These are phyloP conservation scores for Pseudomonodictys pantanalensis DNA, from an alignment of 495 filamentous ascomycete species.

Conservation along the genomic window DNA sequence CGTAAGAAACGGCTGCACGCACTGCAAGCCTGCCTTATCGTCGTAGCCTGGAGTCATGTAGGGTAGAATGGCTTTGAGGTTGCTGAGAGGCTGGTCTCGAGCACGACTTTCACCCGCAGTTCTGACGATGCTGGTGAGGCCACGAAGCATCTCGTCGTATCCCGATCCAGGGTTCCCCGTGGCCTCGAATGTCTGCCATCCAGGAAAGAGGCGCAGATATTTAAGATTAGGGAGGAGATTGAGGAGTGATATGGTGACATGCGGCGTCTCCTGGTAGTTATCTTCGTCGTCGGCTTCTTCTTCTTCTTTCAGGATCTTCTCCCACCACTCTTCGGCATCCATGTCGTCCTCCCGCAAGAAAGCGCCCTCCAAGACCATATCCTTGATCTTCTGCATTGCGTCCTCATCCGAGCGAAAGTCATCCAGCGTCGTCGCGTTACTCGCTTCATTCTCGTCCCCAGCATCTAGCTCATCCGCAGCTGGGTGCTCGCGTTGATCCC, in stretches of 20 bases:
- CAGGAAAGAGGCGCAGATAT: background rate
- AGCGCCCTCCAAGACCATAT: background rate
- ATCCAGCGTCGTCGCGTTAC: background rate
- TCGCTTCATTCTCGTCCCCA: background rate
- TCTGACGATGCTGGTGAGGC: background rate
- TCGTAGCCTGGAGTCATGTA: constrained; percentile 12
- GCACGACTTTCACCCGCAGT: background rate
- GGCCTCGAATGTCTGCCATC: background rate
- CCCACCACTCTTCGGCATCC: constrained; percentile 8
- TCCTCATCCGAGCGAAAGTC: background rate
- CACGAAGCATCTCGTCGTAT: background rate
- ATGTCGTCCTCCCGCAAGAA: background rate
- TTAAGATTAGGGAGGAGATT: background rate
- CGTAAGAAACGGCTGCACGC: constrained; percentile 6
- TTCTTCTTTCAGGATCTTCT: background rate
- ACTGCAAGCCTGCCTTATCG: background rate
- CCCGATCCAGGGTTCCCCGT: background rate
- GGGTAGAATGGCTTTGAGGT: constrained; percentile 17
- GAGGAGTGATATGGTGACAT: background rate
- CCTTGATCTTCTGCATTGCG: constrained; percentile 1
- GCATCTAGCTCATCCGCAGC: background rate
- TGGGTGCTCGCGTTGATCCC: background rate
- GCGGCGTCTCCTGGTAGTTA: background rate
- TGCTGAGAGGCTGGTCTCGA: background rate
- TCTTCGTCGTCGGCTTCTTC: background rate